Base-by-base conservation (phyloP, 2,329 filamentous ascomycete species). In the Penicillium glabrum region DNA sequence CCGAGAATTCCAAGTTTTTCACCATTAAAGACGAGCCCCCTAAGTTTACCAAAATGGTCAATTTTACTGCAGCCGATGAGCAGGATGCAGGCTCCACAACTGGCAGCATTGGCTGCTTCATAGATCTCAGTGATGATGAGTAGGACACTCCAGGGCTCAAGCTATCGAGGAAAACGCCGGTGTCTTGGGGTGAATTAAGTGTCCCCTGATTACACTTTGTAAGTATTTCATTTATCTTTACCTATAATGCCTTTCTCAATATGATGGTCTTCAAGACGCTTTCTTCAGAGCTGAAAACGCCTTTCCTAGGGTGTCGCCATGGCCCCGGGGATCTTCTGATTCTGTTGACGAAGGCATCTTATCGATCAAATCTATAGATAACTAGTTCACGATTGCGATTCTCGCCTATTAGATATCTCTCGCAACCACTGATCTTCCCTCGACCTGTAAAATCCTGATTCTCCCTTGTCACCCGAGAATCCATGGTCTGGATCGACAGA, bases 321-420 rank as follows among this genome's bases (percentile, higher is more conserved):
- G 8, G 19, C 19, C 19, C 19, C 19, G 19, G 19, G 19, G 27
- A 29, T 4, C 27, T 29, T 29, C 27, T 29, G 9, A 29, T 29
- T 29, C 1, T 11, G 27, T 29, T 29, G 27, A 29, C 27, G 27
- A 29, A 4, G 10, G 11, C 27, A 29, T 11, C 14, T 59, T 57
- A 72, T 58, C 63, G 66, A 61, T 75, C 72, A 59, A 88, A 87
- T 53, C 79, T 69, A 57, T 82, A 72, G 54, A 88, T 71, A 0
- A 83, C 82, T 46, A 88, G 68, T 57, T 79, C 76, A 31, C 81
- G 77, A 9, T 75, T 66, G 1, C 62, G 60, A 65, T 84, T 85
- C 71, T 87, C 82, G 0, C 86, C 85, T 11, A 88, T 69, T n/a
- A 88, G 52, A 79, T 84, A 87, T 53, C 83, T 72, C 69, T 88